Base-by-base conservation (phyloP, 2,329 filamentous ascomycete genomes). In the Colletotrichum spaethianum region DNA sequence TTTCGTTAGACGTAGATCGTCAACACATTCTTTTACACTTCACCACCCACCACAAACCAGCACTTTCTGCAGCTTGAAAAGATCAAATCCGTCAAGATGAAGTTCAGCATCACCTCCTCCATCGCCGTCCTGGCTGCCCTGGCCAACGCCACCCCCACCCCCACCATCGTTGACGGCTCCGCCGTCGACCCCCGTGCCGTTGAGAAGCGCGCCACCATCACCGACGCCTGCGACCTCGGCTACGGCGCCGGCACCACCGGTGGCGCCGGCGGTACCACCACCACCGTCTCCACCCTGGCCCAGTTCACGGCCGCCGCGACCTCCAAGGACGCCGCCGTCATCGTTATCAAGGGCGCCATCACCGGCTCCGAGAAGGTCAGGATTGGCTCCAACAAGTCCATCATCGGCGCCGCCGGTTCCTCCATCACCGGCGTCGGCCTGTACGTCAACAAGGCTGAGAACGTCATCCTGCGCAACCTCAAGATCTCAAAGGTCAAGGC, bases 381-480 rank as follows among this genome's bases (percentile, higher is more conserved):
- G 26, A 81, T 87, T 50, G 80, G 80, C 48, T 85, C 83, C 56
- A 81, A 87, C 79, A 86, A 85, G 77, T 84, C 80, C 70, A 84
- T 87, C 66, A 79, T 87, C 38, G 85, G 85, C 56, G 80, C 78
- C 5, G 20, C 74, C 1, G 81, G 80, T 67, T 77, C 79, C 60
- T 79, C 82, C 78, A 77, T 86, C 74, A 83, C 78, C 40, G 85
- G 86, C 40, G 77, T 87, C 61, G 89, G 89, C 33, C 80, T 91
- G 64, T 85, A 86, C 73, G 83, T 92, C 80, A 85, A 86, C 75
- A 82, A 82, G 52, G 82, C 83, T 46, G 82, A 80, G 68, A 92
- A 92, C 78, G 88, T 92, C 70, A 91, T 92, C 74, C 79, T 92
- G 74, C 86, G 89, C 44, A 92, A 92, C 84, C 78, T 92, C 72